Percentiles rank a stretch among this genome's conserved stretches.
These are phyloP conservation scores for Dothideomycetes sp. DNA, from an alignment of 2,329 filamentous ascomycete genomes.

Conservation along the genomic window DNA sequence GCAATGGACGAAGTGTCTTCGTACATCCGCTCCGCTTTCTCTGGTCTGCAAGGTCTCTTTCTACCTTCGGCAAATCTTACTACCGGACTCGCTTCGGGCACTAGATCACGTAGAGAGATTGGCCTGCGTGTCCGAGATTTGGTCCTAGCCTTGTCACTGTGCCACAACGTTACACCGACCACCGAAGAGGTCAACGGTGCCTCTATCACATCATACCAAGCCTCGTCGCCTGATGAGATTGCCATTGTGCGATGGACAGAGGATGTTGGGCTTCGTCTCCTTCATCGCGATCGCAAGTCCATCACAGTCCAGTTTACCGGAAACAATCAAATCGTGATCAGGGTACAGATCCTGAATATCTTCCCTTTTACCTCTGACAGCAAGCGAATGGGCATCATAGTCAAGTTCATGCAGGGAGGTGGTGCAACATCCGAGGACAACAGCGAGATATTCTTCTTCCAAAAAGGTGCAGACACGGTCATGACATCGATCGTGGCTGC, in stretches of 20 bases:
- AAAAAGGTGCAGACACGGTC: conserved; percentile 96
- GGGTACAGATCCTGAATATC: conserved; percentile 80
- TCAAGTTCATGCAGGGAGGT: conserved; percentile 56
- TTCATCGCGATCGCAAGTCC: conserved; percentile 75
- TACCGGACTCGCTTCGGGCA: conserved; percentile 44
- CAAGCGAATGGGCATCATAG: conserved; percentile 95
- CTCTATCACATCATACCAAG: conserved; percentile 78
- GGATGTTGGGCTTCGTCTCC: conserved; percentile 74
- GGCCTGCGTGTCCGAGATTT: conserved; percentile 88
- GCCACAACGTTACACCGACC: conserved; percentile 94
- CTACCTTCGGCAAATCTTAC: conserved; percentile 61
- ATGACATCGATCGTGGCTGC: conserved; percentile 93
- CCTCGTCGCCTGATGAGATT: conserved; percentile 95
- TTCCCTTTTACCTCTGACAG: conserved; percentile 98
- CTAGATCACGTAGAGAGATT: conserved; percentile 84
- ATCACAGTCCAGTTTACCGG: conserved; percentile 75
- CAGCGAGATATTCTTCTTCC: conserved; percentile 89
- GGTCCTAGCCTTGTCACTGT: conserved; percentile 81
- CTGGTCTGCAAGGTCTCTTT: conserved; percentile 43
- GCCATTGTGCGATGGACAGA: conserved; percentile 96
- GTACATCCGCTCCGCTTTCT: conserved; percentile 79
- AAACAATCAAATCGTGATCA: conserved; percentile 65
- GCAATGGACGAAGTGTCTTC: conserved; percentile 94
- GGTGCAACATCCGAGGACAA: conserved; percentile 36
- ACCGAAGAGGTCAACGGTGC: conserved; percentile 73